Conservation (phyloP, 2,329 filamentous ascomycete genomes). For the Aspergillus alliaceus region DNA sequence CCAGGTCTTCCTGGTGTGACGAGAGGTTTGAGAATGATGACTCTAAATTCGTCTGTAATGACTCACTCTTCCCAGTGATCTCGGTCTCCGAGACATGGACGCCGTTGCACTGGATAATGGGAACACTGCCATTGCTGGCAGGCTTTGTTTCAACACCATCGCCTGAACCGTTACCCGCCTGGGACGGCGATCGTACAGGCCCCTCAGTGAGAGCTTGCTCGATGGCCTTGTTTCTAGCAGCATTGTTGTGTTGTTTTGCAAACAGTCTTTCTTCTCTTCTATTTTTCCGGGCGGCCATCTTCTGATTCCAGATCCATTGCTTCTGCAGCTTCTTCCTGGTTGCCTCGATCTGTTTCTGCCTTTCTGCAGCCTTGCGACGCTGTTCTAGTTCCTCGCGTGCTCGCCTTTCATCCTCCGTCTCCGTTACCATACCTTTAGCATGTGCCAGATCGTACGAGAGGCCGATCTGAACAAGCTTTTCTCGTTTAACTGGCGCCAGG, state of each 20-base stretch:
- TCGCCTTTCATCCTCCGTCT: constrained; percentile 36
- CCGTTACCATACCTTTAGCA: constrained; percentile 43
- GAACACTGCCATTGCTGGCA: constrained; percentile 20
- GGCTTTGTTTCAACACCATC: constrained; percentile 16
- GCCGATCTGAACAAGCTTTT: constrained; percentile 63
- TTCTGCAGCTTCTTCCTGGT: constrained; percentile 41
- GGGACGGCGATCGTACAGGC: constrained; percentile 28
- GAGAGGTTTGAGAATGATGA: constrained; percentile 17
- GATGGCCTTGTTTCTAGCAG: constrained; percentile 4
- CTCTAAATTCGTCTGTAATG: constrained; percentile 26
- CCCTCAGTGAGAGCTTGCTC: constrained; percentile 22
- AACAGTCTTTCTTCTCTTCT: constrained; percentile 30
- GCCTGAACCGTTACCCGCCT: constrained; percentile 21
- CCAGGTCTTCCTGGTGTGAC: constrained; percentile 28
- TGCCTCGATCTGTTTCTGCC: constrained; percentile 38
- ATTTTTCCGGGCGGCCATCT: constrained; percentile 32
- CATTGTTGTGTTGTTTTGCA: constrained; percentile 11
- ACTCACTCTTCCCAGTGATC: constrained; percentile 14
- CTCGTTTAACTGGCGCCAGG: constrained; percentile 62
- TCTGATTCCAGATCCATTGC: constrained; percentile 42
- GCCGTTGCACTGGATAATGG: constrained; percentile 30
- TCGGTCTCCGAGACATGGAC: constrained; percentile 11
- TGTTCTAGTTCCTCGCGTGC: constrained; percentile 40
- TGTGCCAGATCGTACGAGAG: constrained; percentile 49
- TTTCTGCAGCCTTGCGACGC: constrained; percentile 31